A percentile compares a stretch with the other conserved stretches of the same genome.
Conservation (phyloP, 768 basidiomycete genomes). For the Kwoniella shandongensis region DNA sequence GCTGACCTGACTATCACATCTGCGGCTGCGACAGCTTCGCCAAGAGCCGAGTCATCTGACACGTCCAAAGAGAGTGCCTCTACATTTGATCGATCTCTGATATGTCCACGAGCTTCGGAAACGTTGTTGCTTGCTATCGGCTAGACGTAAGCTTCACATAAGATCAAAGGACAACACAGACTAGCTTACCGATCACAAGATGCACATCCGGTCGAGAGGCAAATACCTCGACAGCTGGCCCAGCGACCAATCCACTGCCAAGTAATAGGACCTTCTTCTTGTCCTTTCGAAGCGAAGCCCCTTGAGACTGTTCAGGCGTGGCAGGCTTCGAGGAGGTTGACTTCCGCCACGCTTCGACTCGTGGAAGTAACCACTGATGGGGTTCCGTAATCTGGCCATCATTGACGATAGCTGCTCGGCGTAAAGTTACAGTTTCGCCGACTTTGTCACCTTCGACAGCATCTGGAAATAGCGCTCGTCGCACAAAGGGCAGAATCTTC, state of each 20-base stretch:
- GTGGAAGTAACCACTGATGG: slow-evolving; percentile 64
- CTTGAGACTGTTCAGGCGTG: background rate
- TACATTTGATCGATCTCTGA: slow-evolving; percentile 59
- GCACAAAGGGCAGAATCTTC: slow-evolving; percentile 68
- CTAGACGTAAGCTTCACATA: too few species aligned
- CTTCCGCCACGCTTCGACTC: slow-evolving; percentile 53
- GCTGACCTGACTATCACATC: slow-evolving; percentile 82
- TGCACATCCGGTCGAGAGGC: slow-evolving; percentile 64
- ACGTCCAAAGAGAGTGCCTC: slow-evolving; percentile 65
- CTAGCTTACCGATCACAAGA: slow-evolving; percentile 76
- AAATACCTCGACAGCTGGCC: slow-evolving; percentile 77
- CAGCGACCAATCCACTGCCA: slow-evolving; percentile 94
- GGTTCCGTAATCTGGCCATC: slow-evolving; percentile 60
- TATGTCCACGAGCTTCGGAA: slow-evolving; percentile 60
- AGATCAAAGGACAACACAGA: too few species aligned
- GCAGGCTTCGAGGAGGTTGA: background rate
- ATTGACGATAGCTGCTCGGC: slow-evolving; percentile 69
- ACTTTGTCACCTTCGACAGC: slow-evolving; percentile 46
- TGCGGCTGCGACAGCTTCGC: slow-evolving; percentile 61
- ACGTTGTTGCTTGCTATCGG: slow-evolving; percentile 76
- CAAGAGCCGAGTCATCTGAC: slow-evolving; percentile 57
- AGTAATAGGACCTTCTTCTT: slow-evolving; percentile 72
- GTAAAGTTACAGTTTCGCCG: slow-evolving; percentile 56
- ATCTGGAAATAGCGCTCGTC: slow-evolving; percentile 57
- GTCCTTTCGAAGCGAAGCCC: background rate